Evolutionary conservation across 176 grass and related monocot species (phyloP).

Genomic region (Avena insularis): DNA sequence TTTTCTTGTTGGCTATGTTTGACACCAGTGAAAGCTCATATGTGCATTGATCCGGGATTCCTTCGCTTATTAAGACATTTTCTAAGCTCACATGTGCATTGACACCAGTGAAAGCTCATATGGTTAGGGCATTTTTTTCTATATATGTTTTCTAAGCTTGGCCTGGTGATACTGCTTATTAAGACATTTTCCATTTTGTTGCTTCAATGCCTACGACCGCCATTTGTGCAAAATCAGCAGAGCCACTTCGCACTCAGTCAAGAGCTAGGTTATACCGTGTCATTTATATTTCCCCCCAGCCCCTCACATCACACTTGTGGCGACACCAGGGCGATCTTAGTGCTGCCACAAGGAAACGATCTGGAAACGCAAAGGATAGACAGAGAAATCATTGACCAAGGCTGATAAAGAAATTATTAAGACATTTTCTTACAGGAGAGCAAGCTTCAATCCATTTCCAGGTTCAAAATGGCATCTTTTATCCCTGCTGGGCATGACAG

Average conservation of each 20-base stretch:
- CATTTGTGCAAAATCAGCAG: background rate
- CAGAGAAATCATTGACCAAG: background rate
- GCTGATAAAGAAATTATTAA: background rate
- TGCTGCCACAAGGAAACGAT: no score
- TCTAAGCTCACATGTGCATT: background rate
- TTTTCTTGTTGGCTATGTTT: background rate
- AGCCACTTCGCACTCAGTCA: background rate
- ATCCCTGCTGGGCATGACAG: no score
- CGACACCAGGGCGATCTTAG: no score
- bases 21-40: background rate
- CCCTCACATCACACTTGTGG: no score
- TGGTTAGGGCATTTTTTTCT: background rate
- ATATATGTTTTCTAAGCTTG: no score
- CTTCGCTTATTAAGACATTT: background rate
- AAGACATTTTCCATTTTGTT: background rate
- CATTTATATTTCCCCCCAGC: no score
- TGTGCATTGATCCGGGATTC: background rate
- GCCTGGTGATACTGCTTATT: no score
- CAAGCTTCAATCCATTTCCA: no score
- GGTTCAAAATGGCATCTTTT: no score
- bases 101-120: background rate
- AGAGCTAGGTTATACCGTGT: background rate
- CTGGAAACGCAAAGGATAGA: background rate
- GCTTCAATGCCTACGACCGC: background rate
- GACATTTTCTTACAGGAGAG: no score